Base-by-base conservation (phyloP, 768 basidiomycete genomes). In the Boletus subcaerulescens region DNA sequence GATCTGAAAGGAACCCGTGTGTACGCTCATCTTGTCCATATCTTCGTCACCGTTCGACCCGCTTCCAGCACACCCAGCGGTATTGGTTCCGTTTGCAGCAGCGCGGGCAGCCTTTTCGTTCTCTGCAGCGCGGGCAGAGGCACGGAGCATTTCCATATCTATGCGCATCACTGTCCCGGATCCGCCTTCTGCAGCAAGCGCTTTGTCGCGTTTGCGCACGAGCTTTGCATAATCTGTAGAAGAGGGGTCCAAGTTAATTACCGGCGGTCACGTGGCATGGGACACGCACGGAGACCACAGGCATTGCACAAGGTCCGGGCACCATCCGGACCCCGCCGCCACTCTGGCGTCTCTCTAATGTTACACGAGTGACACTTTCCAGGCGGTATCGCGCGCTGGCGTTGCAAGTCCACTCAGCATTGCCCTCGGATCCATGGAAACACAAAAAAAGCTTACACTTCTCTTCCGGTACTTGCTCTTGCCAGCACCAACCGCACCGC, bases 361-460 rank as follows among this genome's bases (percentile, higher is more conserved):
- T 90, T 89, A 68, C 90, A 92, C 32, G 90, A 91, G 71, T 91
- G 88, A 63, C 90, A 92, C 66, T 91, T 90, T 11, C 89, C 89
- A 5, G 90, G 90, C 17, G 90, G 90, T 36, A 86, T 89, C 42
- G 90, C 88, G 61, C 90, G 84, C 90, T 92, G 73, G 26, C 65
- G 65, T 72, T 69, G 67, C 59, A 60, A 60, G 47, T 56, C 46
- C 48, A 61, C 47, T 62, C 48, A 71, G 59, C 15, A 36, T 36
- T 50, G 57, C 22, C 49, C 41, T 38, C 40, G 33, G 5, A 41
- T 15, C n/a, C 32, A 48, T 5, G 17, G 29, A 57, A 44, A 45
- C 22, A 38, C 36, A 9, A 50, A 29, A 60, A 57, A 36, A 33
- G 51, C 89, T 81, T 72, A 92, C 90, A 74, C 90, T 91, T 73